Conservation (phyloP, 73 alveolate genomes). For the Loxodes magnus region DNA sequence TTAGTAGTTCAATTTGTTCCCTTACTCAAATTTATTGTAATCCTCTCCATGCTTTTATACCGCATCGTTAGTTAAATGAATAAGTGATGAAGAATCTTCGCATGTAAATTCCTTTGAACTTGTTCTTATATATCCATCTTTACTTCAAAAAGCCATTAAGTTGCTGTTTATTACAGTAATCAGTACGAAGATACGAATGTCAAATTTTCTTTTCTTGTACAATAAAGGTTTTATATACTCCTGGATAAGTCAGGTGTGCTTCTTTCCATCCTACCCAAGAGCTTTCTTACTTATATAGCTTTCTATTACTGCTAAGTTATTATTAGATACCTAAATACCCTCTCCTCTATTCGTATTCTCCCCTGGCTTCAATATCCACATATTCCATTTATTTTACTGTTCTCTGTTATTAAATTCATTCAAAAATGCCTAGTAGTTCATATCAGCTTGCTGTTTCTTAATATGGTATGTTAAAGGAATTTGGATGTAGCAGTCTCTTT, state of each 20-base stretch:
- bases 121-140: slow-evolving; percentile 63
- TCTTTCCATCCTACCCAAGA: slow-evolving; percentile 15
- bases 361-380: slow-evolving; percentile 44
- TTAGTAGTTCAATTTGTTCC: slow-evolving; percentile 37
- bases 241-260: slow-evolving; percentile 37
- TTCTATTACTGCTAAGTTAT: slow-evolving; percentile 7
- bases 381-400: slow-evolving; percentile 5
- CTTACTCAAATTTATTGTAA: slow-evolving; percentile 54
- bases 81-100: slow-evolving; percentile 18
- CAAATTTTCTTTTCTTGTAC: slow-evolving; percentile 50
- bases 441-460: slow-evolving; percentile 32
- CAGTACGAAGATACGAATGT: slow-evolving; percentile 50
- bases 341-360: slow-evolving; percentile 41
- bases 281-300: slow-evolving; percentile 7
- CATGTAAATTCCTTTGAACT: slow-evolving; percentile 33
- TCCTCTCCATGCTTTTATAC: slow-evolving; percentile 51
- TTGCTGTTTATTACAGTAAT: slow-evolving; percentile 47
- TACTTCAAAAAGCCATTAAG: slow-evolving; percentile 34
- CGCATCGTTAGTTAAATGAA: slow-evolving; percentile 70
- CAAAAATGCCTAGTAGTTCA: slow-evolving; percentile 32
- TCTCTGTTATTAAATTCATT: slow-evolving; percentile 8
- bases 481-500: slow-evolving; percentile 35
- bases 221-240: slow-evolving; percentile 51
- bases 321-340: slow-evolving; percentile 16
- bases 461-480: slow-evolving; percentile 69